Percentiles rank a stretch among this genome's conserved stretches.
These are phyloP conservation scores for Benincasa hispida DNA, from an alignment of 306 rosid genomes.

Conservation along the genomic window DNA sequence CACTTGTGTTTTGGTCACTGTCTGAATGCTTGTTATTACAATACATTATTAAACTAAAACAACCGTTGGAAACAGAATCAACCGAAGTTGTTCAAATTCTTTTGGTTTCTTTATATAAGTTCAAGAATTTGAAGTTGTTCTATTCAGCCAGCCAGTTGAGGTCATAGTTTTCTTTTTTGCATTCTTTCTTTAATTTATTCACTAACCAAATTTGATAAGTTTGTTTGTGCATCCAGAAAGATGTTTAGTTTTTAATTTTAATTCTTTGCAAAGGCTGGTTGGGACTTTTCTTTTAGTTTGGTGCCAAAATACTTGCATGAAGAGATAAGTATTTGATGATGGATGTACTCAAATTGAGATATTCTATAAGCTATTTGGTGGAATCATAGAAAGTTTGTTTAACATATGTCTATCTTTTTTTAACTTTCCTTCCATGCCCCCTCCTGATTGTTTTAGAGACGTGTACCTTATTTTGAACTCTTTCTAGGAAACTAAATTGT, in stretches of 20 bases:
- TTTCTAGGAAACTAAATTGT: slow-evolving; percentile 20
- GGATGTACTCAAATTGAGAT: background rate
- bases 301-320: background rate
- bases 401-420: background rate
- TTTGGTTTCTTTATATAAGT: background rate
- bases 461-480: background rate
- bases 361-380: background rate
- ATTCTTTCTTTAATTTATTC: background rate
- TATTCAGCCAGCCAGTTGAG: too few relatives aligned
- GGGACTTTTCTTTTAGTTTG: background rate
- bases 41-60: background rate
- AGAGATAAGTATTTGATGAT: background rate
- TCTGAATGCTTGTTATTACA: background rate
- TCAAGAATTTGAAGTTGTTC: background rate
- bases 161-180: background rate
- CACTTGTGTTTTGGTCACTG: background rate
- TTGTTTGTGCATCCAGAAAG: background rate
- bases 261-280: background rate
- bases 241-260: background rate
- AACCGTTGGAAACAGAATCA: background rate
- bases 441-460: background rate
- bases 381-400: background rate
- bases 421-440: background rate
- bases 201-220: background rate
- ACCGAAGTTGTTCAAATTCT: too few relatives aligned